These are phyloP conservation scores for Fusarium sp. DNA, from an alignment of 2,329 filamentous ascomycete genomes.

Conservation along the genomic window DNA sequence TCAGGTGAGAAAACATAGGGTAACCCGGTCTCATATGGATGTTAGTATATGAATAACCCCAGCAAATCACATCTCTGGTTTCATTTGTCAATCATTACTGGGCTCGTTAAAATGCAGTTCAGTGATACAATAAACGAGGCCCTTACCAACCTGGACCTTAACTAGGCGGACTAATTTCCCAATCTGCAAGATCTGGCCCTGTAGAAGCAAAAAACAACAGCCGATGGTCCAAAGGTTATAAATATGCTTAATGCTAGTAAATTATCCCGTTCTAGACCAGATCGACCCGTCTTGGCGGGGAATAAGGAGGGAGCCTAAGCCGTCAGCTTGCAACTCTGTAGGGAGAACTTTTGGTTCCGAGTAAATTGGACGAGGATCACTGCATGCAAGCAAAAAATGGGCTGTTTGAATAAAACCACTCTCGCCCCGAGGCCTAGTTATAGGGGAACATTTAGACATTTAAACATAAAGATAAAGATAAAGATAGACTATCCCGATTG, in stretches of 20 bases:
- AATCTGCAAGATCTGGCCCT: slow-evolving; percentile 1
- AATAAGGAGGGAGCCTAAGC: neutral
- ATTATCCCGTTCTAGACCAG: slow-evolving; percentile 14
- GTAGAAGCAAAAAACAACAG: neutral
- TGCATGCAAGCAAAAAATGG: neutral
- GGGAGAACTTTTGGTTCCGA: slow-evolving; percentile 14
- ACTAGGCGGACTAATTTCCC: slow-evolving; percentile 3
- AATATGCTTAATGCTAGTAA: slow-evolving; percentile 13
- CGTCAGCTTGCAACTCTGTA: slow-evolving; percentile 9
- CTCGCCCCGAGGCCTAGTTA: neutral
- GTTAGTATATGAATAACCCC: neutral
- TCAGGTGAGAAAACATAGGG: neutral
- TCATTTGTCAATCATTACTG: neutral
- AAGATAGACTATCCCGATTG: slow-evolving; percentile 8
- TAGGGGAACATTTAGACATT: neutral
- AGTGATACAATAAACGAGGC: neutral
- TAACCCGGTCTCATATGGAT: neutral
- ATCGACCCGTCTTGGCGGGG: slow-evolving; percentile 20
- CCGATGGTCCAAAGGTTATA: neutral
- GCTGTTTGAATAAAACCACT: neutral
- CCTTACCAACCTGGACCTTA: neutral
- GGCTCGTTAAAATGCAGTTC: neutral
- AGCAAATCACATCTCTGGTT: neutral
- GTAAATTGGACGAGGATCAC: slow-evolving; percentile 16
- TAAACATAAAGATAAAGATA: slow-evolving; percentile 9